Percentiles rank a stretch among this genome's conserved stretches.
phyloP scores from a whole-genome alignment of 176 grass and related monocot genomes.

The Chloris gayana region DNA sequence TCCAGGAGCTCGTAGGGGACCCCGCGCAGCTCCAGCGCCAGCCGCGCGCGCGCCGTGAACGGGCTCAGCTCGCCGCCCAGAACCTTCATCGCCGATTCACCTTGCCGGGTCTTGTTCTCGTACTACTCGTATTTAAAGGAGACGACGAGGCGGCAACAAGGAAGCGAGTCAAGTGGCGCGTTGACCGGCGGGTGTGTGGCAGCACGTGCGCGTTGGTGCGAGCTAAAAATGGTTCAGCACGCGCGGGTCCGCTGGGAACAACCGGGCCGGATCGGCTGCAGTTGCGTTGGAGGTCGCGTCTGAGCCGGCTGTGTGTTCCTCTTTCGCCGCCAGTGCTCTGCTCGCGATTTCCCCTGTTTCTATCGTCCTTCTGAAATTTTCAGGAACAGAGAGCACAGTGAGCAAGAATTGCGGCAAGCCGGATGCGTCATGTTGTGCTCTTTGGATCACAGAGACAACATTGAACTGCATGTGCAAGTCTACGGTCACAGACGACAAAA shows the following conservation, averaged over 20 bases:
- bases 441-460: too few relatives aligned
- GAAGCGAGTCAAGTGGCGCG: not conserved
- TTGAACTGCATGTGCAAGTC: too few relatives aligned
- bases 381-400: too few relatives aligned
- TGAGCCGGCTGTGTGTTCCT: not conserved
- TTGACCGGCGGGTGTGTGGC: not conserved
- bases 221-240: not conserved
- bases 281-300: not conserved
- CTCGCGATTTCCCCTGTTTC: not conserved
- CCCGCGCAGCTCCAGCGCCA: slow-evolving; percentile 57
- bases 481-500: too few relatives aligned
- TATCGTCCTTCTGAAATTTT: too few relatives aligned
- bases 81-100: slow-evolving; percentile 24
- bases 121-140: not conserved
- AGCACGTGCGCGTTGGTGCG: slow-evolving; percentile 6
- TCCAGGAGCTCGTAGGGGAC: slow-evolving; percentile 55
- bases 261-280: not conserved
- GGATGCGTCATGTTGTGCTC: too few relatives aligned
- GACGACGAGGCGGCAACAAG: not conserved
- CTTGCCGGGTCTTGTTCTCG: too few relatives aligned
- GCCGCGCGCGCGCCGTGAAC: slow-evolving; percentile 42
- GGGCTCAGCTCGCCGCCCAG: slow-evolving; percentile 58
- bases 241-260: too few relatives aligned
- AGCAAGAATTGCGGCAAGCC: too few relatives aligned
- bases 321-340: too few relatives aligned